Evolutionary conservation across 495 filamentous ascomycete genomes (phyloP).

Genomic region (Aspergillus hancockii): DNA sequence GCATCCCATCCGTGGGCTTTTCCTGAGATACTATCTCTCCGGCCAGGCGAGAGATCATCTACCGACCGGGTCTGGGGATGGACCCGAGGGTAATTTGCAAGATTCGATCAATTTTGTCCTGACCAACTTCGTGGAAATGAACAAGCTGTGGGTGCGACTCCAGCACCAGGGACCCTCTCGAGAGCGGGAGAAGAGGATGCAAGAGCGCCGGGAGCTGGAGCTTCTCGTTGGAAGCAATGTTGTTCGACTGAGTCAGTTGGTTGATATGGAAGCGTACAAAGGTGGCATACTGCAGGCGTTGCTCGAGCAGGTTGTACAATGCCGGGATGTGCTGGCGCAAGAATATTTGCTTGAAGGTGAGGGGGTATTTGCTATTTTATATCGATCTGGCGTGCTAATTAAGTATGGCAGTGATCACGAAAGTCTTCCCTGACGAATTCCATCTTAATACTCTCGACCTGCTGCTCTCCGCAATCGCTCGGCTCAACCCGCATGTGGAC

Average conservation of each 20-base stretch:
- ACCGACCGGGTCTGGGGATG: conserved; percentile 78
- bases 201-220: conserved; percentile 93
- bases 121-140: conserved; percentile 99
- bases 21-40: conserved; percentile 92
- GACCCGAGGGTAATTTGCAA: conserved; percentile 91
- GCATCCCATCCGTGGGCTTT: conserved; percentile 91
- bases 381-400: conserved; percentile 23
- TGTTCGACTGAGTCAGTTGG: conserved; percentile 90
- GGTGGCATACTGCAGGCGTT: conserved; percentile 85
- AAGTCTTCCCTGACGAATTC: conserved; percentile 98
- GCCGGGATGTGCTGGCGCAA: conserved; percentile 93
- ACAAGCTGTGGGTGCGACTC: conserved; percentile 96
- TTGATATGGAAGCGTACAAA: conserved; percentile 92
- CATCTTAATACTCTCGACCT: conserved; percentile 95
- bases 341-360: conserved; percentile 91
- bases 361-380: conserved; percentile 10
- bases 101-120: conserved; percentile 96
- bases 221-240: conserved; percentile 94
- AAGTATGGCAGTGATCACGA: conserved; percentile 75
- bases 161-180: conserved; percentile 97
- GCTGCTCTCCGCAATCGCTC: conserved; percentile 84
- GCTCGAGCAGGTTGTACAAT: conserved; percentile 96
- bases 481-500: conserved; percentile 93
- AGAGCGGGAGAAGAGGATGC: conserved; percentile 88
- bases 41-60: conserved; percentile 90